Evolutionary conservation across 208 protist species (phyloP), one percentile per base, ranked within the genome.

Genomic region (Trypanosoma conorhini): DNA sequence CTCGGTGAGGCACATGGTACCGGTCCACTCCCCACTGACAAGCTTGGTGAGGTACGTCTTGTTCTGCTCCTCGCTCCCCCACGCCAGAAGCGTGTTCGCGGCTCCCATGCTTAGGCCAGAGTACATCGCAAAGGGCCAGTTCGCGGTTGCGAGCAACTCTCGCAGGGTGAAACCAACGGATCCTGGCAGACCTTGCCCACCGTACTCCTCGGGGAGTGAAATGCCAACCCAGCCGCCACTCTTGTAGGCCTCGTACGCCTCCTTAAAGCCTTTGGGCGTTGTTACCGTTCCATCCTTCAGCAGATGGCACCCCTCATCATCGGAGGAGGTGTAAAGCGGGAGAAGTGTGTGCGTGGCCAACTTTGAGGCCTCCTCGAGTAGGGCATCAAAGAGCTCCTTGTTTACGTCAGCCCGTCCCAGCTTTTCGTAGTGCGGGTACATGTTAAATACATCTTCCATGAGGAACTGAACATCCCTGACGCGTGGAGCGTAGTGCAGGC

Each of bases 1-100:
- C 74, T 96, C 93, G n/a, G 91, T 96, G 56, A 97, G 78, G 70
- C 93, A 96, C 91, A 97, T 95, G 24, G 91, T 95, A 28, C 93
- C 93, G 22, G 76, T 86, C 83, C 86, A 94, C 74, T 87, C 79
- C 28, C 89, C 87, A 31, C 73, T 78, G 63, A 95, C 79, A 26
- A 97, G 69, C 59, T 83, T 83, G 28, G 81, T 79, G 46, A 97
- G 72, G 71, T 91, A 97, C 55, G 76, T 72, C 9, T 95, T 76
- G 72, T 94, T 95, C n/a, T 94, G 79, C 62, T 85, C 83, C 3
- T 93, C 70, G 56, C 85, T 88, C 31, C 80, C 89, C 80, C 88
- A 91, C 1, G 74, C 38, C 17, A 81, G 26, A n/a, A 96, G 70
- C 10, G 87, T 93, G 46, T 76, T 83, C 57, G 84, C 76, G 28